A percentile compares a stretch with the other conserved stretches of the same genome.
Evolutionary conservation across 805 yeast species (phyloP).

Genomic region (Cyberlindnera lachancei): DNA sequence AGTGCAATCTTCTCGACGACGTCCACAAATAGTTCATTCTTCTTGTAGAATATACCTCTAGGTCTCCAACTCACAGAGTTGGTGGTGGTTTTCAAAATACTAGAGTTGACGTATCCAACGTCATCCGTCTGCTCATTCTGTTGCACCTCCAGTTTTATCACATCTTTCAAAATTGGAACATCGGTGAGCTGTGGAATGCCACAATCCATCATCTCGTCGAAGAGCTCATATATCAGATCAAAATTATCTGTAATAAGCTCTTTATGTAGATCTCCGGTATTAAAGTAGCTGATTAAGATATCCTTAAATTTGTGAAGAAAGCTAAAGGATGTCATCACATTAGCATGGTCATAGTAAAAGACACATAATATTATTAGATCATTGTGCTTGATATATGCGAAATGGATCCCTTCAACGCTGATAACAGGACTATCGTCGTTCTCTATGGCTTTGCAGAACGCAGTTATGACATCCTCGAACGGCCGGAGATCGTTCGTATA

Average conservation of each 20-base stretch:
- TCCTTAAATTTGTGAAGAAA: constrained; percentile 44
- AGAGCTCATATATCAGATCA: constrained; percentile 67
- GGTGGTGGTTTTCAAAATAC: constrained; percentile 70
- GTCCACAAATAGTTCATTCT: constrained; percentile 86
- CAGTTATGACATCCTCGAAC: constrained; percentile 40
- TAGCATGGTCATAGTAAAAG: constrained; percentile 26
- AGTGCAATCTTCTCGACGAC: constrained; percentile 70
- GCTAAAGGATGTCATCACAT: constrained; percentile 50
- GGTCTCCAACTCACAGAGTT: constrained; percentile 87
- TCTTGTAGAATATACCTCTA: constrained; percentile 79
- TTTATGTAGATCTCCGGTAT: constrained; percentile 33
- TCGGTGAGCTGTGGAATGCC: constrained; percentile 86
- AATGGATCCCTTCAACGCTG: constrained; percentile 40
- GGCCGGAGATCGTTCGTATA: constrained; percentile 64
- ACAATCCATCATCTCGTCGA: constrained; percentile 85
- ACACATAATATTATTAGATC: constrained; percentile 29
- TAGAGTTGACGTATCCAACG: constrained; percentile 42
- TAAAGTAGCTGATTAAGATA: constrained; percentile 39
- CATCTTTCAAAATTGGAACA: constrained; percentile 68
- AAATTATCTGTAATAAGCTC: constrained; percentile 66
- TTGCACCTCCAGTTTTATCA: constrained; percentile 49
- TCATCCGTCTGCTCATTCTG: constrained; percentile 4
- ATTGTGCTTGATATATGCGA: constrained; percentile 44
- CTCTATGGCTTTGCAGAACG: constrained; percentile 1
- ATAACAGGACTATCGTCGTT: constrained; percentile 29